Evolutionary conservation across 495 filamentous ascomycete species (phyloP), one percentile per base, ranked within the genome.

Genomic region (Lichenothelia convexa): DNA sequence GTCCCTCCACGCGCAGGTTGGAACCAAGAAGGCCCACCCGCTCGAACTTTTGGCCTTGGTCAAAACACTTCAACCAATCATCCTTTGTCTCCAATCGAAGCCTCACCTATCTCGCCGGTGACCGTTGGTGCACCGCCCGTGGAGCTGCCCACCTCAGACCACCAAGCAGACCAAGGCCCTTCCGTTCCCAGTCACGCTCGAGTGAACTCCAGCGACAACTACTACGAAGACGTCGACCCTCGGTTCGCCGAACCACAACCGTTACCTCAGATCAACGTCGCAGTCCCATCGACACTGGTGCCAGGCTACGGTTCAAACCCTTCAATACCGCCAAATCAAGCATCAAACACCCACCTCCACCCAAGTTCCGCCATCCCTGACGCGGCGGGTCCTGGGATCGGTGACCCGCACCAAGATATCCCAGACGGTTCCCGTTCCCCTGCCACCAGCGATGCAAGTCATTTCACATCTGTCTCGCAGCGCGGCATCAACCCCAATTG

Each of bases 191-290:
- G 43, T 54, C 57, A 67, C 56, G 53, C 49, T 30, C 53, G 68
- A 33, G 51, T 50, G 13, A 56, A 50, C 18, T 65, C 67, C 17
- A 42, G 46, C 7, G 63, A 64, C 30, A 56, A 68, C 39, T 94
- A 94, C 57, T 93, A 87, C 51, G 89, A 97, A 67, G 89, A 94
- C 52, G 77, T 89, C 15, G 85, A 91, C 39, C 89, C 89, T 17
- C 77, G 76, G 27, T 97, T 94, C 53, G 78, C 61, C 32, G 65
- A 64, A 40, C 51, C 56, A 32, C 41, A 34, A n/a, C 46, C 30
- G 31, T 32, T 46, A 29, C 36, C 38, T 29, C 16, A 21, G 35
- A 35, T 47, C 36, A 41, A 42, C 18, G 34, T 18, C 21, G 33
- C 49, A 26, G 35, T 57, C 24, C 54, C 53, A 29, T 17, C 51